phyloP scores from a whole-genome alignment of 352 stramenopile genomes.

The Phytopythium aichiense region DNA sequence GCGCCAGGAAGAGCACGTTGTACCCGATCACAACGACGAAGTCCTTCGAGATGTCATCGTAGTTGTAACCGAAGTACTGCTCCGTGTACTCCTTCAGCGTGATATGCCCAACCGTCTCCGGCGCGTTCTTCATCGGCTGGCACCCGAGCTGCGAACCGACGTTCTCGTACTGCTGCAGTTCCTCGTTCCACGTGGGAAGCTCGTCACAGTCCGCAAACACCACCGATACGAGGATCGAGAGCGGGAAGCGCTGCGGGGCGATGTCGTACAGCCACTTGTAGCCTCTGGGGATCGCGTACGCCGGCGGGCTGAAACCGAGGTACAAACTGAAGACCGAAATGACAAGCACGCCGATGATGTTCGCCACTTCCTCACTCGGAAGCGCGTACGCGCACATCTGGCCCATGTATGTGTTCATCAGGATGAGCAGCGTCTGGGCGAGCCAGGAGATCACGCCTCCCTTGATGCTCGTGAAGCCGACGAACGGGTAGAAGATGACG shows the following conservation, averaged over 20 bases:
- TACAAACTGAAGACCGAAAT: slow-evolving; percentile 31
- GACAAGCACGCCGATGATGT: slow-evolving; percentile 24
- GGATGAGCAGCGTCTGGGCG: slow-evolving; percentile 14
- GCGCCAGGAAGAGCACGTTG: too few species aligned
- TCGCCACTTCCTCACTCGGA: slow-evolving; percentile 22
- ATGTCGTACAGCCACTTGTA: slow-evolving; percentile 2
- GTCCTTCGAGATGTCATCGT: too few species aligned
- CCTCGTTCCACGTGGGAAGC: too few species aligned
- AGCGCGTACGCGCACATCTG: slow-evolving; percentile 23
- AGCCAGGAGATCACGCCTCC: slow-evolving; percentile 22
- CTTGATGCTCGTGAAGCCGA: slow-evolving; percentile 8
- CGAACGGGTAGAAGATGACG: slow-evolving; percentile 22
- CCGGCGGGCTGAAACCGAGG: slow-evolving; percentile 26
- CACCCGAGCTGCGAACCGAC: too few species aligned
- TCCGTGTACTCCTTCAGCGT: too few species aligned
- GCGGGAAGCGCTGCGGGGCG: slow-evolving; percentile 8
- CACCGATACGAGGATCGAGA: slow-evolving; percentile 19
- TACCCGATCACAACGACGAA: too few species aligned
- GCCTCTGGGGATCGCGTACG: slow-evolving; percentile 12
- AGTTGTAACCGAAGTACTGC: too few species aligned
- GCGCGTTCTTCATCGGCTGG: too few species aligned
- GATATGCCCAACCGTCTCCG: too few species aligned
- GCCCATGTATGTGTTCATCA: slow-evolving; percentile 28
- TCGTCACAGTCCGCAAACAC: slow-evolving; percentile 20
- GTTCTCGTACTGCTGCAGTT: too few species aligned